Evolutionary conservation across 148 eudicot genomes (phyloP).

Genomic region (Cornus suecica): DNA sequence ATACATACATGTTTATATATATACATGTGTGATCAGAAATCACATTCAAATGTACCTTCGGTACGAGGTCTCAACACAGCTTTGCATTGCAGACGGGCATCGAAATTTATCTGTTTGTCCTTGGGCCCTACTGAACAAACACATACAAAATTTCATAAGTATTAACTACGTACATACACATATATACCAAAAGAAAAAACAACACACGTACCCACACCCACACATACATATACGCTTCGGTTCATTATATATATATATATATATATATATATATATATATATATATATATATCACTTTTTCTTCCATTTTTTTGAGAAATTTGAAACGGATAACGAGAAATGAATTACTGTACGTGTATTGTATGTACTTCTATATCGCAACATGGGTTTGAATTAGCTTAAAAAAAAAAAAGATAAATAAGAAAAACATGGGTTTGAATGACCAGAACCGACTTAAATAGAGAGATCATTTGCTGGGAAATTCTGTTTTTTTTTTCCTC

Average conservation of each 20-base stretch:
- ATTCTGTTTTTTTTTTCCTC: not conserved
- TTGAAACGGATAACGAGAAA: not conserved
- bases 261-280: too few relatives aligned
- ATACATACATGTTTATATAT: too few relatives aligned
- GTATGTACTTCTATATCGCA: not conserved
- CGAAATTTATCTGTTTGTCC: not conserved
- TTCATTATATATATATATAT: too few relatives aligned
- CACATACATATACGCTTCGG: too few relatives aligned
- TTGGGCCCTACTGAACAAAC: not conserved
- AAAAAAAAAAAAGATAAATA: not conserved
- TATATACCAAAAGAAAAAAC: too few relatives aligned
- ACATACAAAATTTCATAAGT: too few relatives aligned
- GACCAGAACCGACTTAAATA: too few relatives aligned
- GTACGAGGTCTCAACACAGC: constrained; percentile 28
- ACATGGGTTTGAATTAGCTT: not conserved
- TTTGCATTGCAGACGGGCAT: constrained; percentile 19
- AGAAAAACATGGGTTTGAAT: not conserved
- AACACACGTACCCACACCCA: too few relatives aligned
- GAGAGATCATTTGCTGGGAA: not conserved
- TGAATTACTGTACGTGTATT: not conserved
- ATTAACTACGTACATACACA: too few relatives aligned
- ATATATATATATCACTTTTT: too few relatives aligned
- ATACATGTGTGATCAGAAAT: too few relatives aligned
- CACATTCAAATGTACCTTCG: constrained; percentile 27
- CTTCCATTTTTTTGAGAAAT: too few relatives aligned